Evolutionary conservation across 1,139 yeast genomes (phyloP), one percentile per base, ranked within the genome.

Genomic region (Nadsonia starkeyi-henricii): DNA sequence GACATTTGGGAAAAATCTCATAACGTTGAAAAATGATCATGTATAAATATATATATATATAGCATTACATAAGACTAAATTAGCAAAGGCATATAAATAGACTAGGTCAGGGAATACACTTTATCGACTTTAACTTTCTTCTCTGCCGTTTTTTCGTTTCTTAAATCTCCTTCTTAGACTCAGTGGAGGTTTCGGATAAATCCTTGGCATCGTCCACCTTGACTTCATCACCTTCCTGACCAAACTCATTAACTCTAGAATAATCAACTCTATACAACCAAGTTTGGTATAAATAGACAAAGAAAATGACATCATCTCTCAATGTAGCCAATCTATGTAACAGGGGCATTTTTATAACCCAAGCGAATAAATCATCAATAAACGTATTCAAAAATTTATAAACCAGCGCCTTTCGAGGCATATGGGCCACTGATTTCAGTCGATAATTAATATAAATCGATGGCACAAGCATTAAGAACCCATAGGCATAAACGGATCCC

Each of bases 401-500:
- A 2, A 65, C 61, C 69, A 68, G 64, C 5, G 71, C 69, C 47
- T 65, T 61, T 45, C 63, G 57, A 3, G 71, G 70, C 62, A 68
- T 65, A 54, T 68, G 71, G 1, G 72, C 72, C 5, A 68, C 72
- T 1, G 68, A 64, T 55, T 68, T 68, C 47, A 68, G 60, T 47
- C 70, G 58, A 54, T 68, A 68, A 53, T 68, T 68, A 57, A 67
- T 68, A 52, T 68, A 68, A 41, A 68, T 66, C 2, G 68, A 57
- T 9, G 72, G 71, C 21, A 68, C 65, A 45, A 68, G 55, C 50
- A 67, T 64, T 46, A 68, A 54, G 57, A 68, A 68, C 2, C 72
- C 72, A 50, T 68, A 68, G 1, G 71, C 68, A 51, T 68, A 68
- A 20, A 68, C 72, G 37, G 67, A 65, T 1, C 70, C 71, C 33